Percentiles rank a stretch among this genome's conserved stretches.
Conservation (phyloP, 176 grass and related monocot species). For the Chrysopogon serrulatus region DNA sequence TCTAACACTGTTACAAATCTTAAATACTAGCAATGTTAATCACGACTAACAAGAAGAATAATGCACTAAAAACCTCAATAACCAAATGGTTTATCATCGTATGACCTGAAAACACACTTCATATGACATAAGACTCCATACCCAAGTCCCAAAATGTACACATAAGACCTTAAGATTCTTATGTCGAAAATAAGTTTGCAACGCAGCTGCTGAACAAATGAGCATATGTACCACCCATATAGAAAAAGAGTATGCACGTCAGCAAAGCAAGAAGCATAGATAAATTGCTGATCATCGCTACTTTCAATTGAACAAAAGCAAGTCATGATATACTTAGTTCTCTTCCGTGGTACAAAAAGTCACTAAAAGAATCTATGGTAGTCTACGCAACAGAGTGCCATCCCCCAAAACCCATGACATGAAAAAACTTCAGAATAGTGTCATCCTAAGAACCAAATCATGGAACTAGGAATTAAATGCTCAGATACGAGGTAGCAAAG, state of each 20-base stretch:
- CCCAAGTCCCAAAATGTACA: neutral
- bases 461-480: slow-evolving; percentile 22
- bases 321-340: slow-evolving; percentile 44
- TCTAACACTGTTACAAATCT: neutral
- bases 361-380: slow-evolving; percentile 43
- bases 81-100: neutral
- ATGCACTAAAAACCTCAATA: neutral
- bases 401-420: slow-evolving; percentile 21
- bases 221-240: neutral
- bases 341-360: slow-evolving; percentile 45
- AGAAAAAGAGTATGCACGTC: slow-evolving; percentile 16
- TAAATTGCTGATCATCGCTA: slow-evolving; percentile 21
- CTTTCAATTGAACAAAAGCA: slow-evolving; percentile 44
- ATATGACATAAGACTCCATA: neutral
- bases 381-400: slow-evolving; percentile 35
- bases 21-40: slow-evolving; percentile 3
- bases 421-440: slow-evolving; percentile 25
- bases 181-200: neutral
- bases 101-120: neutral
- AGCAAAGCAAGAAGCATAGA: neutral
- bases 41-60: neutral
- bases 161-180: neutral
- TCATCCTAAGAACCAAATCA: slow-evolving; percentile 39
- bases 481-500: slow-evolving; percentile 35
- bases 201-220: neutral